Conservation (phyloP, 164 flowering plant genomes). For the Buxus sempervirens region DNA sequence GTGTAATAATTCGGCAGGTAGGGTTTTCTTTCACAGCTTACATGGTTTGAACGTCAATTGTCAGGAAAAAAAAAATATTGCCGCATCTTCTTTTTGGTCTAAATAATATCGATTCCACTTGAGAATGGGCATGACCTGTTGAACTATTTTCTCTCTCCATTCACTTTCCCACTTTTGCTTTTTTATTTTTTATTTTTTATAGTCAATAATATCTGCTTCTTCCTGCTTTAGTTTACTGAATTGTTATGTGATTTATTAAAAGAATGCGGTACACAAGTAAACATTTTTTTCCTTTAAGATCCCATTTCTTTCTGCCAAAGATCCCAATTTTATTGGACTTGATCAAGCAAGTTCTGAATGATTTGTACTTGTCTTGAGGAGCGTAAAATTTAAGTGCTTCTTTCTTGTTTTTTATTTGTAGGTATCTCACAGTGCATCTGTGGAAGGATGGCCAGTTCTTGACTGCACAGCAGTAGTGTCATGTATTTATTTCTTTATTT, state of each 20-base stretch:
- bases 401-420: conserved; percentile 23
- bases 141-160: too few relatives aligned
- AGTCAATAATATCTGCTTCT: too few relatives aligned
- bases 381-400: not conserved
- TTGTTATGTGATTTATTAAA: too few relatives aligned
- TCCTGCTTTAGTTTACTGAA: too few relatives aligned
- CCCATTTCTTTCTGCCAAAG: not conserved
- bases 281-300: not conserved
- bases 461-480: conserved; percentile 64
- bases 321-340: not conserved
- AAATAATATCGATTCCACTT: not conserved
- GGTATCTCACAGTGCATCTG: conserved; percentile 70
- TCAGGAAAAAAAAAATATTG: too few relatives aligned
- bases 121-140: not conserved
- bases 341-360: not conserved
- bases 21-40: not conserved
- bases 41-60: too few relatives aligned
- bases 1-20: conserved; percentile 70
- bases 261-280: not conserved
- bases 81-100: not conserved
- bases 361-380: not conserved
- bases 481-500: conserved; percentile 39
- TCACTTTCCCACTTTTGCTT: not conserved
- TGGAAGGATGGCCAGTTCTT: conserved; percentile 58
- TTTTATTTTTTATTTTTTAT: too few relatives aligned